These are phyloP conservation scores for Boletus sp. DNA, from an alignment of 768 basidiomycete species.

Conservation along the genomic window DNA sequence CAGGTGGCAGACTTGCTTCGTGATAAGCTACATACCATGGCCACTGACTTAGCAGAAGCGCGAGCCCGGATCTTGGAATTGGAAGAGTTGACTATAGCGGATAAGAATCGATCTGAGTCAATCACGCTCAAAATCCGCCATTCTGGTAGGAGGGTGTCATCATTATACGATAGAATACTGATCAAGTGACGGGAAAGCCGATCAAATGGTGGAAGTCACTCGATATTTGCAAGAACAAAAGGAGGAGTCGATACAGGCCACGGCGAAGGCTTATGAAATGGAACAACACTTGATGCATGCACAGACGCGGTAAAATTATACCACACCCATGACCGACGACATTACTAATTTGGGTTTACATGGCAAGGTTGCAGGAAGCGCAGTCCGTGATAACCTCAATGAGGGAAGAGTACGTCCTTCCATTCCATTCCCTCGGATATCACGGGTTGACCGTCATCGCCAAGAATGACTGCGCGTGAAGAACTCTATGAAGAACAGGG, in stretches of 20 bases:
- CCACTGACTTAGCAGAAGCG: slow-evolving; percentile 43
- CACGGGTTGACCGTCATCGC: slow-evolving; percentile 9
- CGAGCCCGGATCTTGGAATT: slow-evolving; percentile 39
- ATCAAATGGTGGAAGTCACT: slow-evolving; percentile 24
- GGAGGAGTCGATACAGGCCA: slow-evolving; percentile 26
- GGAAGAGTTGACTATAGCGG: slow-evolving; percentile 26
- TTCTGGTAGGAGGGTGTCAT: slow-evolving; percentile 18
- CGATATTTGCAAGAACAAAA: slow-evolving; percentile 29
- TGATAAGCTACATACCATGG: slow-evolving; percentile 42
- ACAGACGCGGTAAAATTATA: slow-evolving; percentile 21
- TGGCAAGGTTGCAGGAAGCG: slow-evolving; percentile 26
- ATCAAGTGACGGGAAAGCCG: slow-evolving; percentile 13
- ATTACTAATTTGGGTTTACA: slow-evolving; percentile 11
- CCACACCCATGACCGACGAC: not conserved
- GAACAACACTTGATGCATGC: slow-evolving; percentile 26
- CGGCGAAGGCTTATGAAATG: slow-evolving; percentile 22
- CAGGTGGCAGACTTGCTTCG: slow-evolving; percentile 50
- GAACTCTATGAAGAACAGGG: slow-evolving; percentile 24
- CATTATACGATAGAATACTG: slow-evolving; percentile 8
- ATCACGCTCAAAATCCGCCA: slow-evolving; percentile 24
- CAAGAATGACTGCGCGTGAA: slow-evolving; percentile 25
- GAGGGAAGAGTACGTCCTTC: slow-evolving; percentile 33
- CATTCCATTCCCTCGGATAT: slow-evolving; percentile 15
- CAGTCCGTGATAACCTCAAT: slow-evolving; percentile 26
- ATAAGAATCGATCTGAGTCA: slow-evolving; percentile 23